Evolutionary conservation across 768 basidiomycete species (phyloP), one percentile per base, ranked within the genome.

Genomic region (Calocybe cyanea): DNA sequence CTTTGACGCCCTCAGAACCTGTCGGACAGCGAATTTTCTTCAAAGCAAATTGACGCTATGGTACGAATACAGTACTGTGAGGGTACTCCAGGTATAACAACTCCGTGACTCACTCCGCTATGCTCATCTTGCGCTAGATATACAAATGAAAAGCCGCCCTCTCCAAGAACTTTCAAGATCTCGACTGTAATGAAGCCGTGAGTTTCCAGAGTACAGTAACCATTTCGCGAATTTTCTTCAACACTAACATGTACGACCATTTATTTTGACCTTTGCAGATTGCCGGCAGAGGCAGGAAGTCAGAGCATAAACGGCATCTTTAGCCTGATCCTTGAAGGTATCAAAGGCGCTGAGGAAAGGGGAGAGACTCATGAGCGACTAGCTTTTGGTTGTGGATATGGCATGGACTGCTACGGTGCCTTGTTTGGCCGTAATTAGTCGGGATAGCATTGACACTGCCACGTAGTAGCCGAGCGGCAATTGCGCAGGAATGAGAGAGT

Each of bases 1-100:
- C 90, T 57, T 86, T 85, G 46, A 98, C 92, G 8, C 84, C 85
- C 44, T 95, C 92, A 5, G 79, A 72, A 7, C 92, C 92, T 33
- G 85, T 86, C 1, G 91, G 92, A 72, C 92, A 94, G 35, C 92
- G 77, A 60, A 96, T 94, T 69, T 96, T 98, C 74, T 99, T 99
- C 51, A 99, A 71, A 0, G 96, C 96, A 57, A 95, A 98, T 72
- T 90, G 81, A 52, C 93, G 78, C 80, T 92, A 64, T 1, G 59
- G 57, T n/a, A n/a, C n/a, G n/a, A n/a, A n/a, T n/a, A n/a, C n/a
- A 45, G 35, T 38, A 34, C 43, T 13, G 39, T 32, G 24, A 37
- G 30, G 19, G 20, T 38, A 28, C 43, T 34, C 15, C 24, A 14
- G 15, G 33, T 41, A 28, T 31, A 46, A 31, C 20, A 37, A 17